Conservation (phyloP, 306 rosid species). For the Arachis stenosperma region DNA sequence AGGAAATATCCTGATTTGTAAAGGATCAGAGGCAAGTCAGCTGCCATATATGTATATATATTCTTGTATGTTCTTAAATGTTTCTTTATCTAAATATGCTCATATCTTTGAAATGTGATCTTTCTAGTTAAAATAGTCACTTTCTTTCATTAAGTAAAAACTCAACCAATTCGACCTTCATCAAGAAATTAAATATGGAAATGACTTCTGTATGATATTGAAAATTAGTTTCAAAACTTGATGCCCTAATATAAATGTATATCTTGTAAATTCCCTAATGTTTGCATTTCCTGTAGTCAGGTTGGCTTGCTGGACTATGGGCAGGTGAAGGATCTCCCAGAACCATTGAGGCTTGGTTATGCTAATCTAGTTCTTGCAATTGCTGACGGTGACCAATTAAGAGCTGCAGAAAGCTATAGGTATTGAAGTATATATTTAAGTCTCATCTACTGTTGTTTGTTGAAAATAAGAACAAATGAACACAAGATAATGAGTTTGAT, state of each 20-base stretch:
- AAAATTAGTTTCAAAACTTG: slow-evolving; percentile 31
- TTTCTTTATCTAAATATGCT: slow-evolving; percentile 16
- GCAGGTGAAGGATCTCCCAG: slow-evolving; percentile 98
- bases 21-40: slow-evolving; percentile 93
- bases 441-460: slow-evolving; percentile 23
- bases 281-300: slow-evolving; percentile 50
- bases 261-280: slow-evolving; percentile 37
- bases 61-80: neutral
- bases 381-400: slow-evolving; percentile 73
- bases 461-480: slow-evolving; percentile 20
- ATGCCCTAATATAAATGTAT: slow-evolving; percentile 25
- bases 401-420: slow-evolving; percentile 86
- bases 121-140: too few relatives aligned
- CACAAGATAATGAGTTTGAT: slow-evolving; percentile 17
- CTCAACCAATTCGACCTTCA: neutral
- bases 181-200: slow-evolving; percentile 19
- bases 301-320: slow-evolving; percentile 97
- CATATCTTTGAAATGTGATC: too few relatives aligned
- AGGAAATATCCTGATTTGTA: slow-evolving; percentile 89
- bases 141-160: too few relatives aligned
- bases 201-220: slow-evolving; percentile 11
- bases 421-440: slow-evolving; percentile 35
- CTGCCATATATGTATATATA: slow-evolving; percentile 21
- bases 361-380: slow-evolving; percentile 88
- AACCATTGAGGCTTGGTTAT: slow-evolving; percentile 85